Base-by-base conservation (phyloP, 2,329 filamentous ascomycete genomes). In the Xylariaceae sp. region DNA sequence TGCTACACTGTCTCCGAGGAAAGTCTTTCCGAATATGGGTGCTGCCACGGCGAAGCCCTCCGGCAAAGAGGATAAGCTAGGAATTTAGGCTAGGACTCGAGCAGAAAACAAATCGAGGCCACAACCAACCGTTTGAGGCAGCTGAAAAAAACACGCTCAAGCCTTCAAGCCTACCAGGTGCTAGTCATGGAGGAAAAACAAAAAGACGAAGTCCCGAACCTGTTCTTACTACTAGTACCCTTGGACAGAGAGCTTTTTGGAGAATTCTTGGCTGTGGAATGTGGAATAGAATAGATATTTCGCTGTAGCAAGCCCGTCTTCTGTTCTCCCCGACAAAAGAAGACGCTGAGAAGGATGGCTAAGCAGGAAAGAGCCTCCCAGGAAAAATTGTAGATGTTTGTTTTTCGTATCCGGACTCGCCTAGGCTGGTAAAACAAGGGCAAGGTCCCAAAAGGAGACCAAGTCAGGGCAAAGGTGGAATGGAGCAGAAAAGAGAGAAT, bases 1-100 rank as follows among this genome's bases (percentile, higher is more conserved):
- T 34, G 42, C 38, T 36, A 50, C 42, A 37, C 48, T 43, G 40
- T 34, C 36, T 37, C 31, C 19, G 26, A 33, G 16, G 27, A 26
- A 26, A 38, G 16, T 26, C 18, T 34, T 21, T 33, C 14, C 31
- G 34, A 34, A 19, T 41, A 21, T 30, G 11, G 32, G 24, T 38
- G 31, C 23, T 9, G 27, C 21, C 38, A 37, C 36, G 37, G 30
- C 26, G 18, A 37, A 14, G 27, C 16, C 26, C 15, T 34, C 29
- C 12, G 11, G 26, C 27, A 37, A 29, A 36, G 32, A 12, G 24
- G 16, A 15, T 21, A 26, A 9, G 28, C 28, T 23, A 23, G 13
- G 21, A 24, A 24, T 38, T 17, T 37, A 16, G 35, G 9, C 35
- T 18, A 31, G 18, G 21, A 33, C 19, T 30, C 26, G 33, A 30